A percentile compares a stretch with the other conserved stretches of the same genome.
These are phyloP conservation scores for Trichomonas vaginalis DNA, from an alignment of 208 protist species.

Conservation along the genomic window DNA sequence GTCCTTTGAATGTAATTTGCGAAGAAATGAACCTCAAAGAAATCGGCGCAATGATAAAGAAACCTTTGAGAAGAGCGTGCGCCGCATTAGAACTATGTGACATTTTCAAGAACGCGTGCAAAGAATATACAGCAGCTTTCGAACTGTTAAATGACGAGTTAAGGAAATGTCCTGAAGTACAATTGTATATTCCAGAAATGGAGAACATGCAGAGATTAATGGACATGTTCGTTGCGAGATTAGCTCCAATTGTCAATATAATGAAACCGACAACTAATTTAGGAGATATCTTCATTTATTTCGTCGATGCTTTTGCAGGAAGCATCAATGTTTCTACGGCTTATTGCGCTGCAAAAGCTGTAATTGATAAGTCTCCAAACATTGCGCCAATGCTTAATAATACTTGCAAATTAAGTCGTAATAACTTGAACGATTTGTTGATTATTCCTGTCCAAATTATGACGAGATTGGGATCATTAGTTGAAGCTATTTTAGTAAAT, in stretches of 20 bases:
- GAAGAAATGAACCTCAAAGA: background rate
- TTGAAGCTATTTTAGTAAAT: background rate
- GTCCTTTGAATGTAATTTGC: background rate
- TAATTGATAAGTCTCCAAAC: background rate
- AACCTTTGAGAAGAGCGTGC: background rate
- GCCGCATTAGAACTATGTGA: background rate
- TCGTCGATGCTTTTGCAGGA: background rate
- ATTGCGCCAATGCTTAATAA: background rate
- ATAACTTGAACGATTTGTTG: background rate
- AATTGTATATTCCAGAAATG: background rate
- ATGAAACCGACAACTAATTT: background rate
- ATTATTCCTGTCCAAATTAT: background rate
- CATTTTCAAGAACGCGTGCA: background rate
- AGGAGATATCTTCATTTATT: background rate
- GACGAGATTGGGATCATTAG: background rate
- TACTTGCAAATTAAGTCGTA: background rate
- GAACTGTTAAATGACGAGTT: background rate
- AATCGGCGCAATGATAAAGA: background rate
- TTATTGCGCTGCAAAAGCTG: background rate
- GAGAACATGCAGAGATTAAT: background rate
- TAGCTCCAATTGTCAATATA: background rate
- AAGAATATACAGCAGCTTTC: background rate
- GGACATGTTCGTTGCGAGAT: background rate
- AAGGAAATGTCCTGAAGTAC: background rate
- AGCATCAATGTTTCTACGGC: background rate